Evolutionary conservation across 306 rosid genomes (phyloP).

Genomic region (Prosopis cineraria): DNA sequence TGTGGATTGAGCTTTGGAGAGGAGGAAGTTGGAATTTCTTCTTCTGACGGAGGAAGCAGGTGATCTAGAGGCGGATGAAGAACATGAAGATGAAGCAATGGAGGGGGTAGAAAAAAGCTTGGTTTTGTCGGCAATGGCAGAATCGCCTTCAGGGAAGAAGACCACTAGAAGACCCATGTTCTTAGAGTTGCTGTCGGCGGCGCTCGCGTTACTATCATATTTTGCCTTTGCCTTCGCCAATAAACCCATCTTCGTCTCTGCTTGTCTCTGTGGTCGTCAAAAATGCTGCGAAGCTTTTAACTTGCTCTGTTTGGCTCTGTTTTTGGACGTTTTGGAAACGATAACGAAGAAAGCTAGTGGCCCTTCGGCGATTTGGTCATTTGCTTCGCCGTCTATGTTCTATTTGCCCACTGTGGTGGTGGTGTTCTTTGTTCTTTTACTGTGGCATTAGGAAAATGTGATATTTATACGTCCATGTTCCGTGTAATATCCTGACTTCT

Average conservation of each 20-base stretch:
- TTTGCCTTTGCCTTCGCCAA: constrained; percentile 40
- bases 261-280: background rate
- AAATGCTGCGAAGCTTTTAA: background rate
- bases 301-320: background rate
- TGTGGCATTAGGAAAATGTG: background rate
- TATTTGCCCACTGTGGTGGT: background rate
- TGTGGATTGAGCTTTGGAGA: constrained; percentile 64
- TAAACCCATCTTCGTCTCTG: constrained; percentile 15
- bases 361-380: background rate
- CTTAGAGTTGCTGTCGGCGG: constrained; percentile 45
- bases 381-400: background rate
- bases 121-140: constrained; percentile 45
- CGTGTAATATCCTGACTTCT: no score
- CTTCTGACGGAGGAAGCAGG: constrained; percentile 17
- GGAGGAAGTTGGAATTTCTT: constrained; percentile 38
- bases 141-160: constrained; percentile 55
- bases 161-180: constrained; percentile 71
- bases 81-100: background rate
- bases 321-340: background rate
- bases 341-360: background rate
- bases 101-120: constrained; percentile 37
- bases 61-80: constrained; percentile 18
- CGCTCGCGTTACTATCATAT: background rate
- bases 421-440: background rate
- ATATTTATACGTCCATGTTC: no score